Evolutionary conservation across 2,329 filamentous ascomycete species (phyloP), one percentile per base, ranked within the genome.

Genomic region (Mycosphaerelloides madeirae): DNA sequence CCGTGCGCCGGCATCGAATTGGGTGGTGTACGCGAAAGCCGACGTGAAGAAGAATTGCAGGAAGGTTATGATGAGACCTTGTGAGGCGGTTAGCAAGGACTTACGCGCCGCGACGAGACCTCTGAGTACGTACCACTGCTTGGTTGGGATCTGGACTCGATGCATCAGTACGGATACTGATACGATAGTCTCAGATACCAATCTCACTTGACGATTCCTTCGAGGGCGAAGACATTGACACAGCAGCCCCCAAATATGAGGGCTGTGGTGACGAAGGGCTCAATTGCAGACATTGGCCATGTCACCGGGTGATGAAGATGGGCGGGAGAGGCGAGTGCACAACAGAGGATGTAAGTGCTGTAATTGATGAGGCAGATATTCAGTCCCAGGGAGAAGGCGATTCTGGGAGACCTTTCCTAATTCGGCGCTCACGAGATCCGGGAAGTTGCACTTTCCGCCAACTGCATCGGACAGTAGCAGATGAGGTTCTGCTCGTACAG

Each of bases 211-310:
- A 98, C 82, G 58, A 97, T 95, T 36, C 87, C 86, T 68, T 98
- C 93, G 44, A 98, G 76, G 31, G 91, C 88, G 69, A 95, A 97
- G n/a, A 96, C 90, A 76, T 95, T 95, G 29, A 87, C 88, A 70
- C 90, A 95, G 64, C 89, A 95, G 22, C 93, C 93, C 40, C 93
- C 93, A 66, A 98, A 96, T 48, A 98, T 97, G 54, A 97, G 77
- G 40, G 76, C 77, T 46, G 91, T 76, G 77, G 94, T 94, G 40
- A 49, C 48, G 46, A 56, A 35, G 6, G 56, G 53, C 43, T 49
- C 54, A 29, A 58, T 36, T 20, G 38, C 49, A 29, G 43, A 18
- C 38, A 49, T 43, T 25, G 9, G 22, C 22, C 22, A 25, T 25
- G 22, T 5, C 22, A 25, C 22, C 5, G 9, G 5, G 22, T 25